A percentile compares a stretch with the other conserved stretches of the same genome.
phyloP scores from a whole-genome alignment of 2,329 filamentous ascomycete species.

The Dactylellina drechsleri region DNA sequence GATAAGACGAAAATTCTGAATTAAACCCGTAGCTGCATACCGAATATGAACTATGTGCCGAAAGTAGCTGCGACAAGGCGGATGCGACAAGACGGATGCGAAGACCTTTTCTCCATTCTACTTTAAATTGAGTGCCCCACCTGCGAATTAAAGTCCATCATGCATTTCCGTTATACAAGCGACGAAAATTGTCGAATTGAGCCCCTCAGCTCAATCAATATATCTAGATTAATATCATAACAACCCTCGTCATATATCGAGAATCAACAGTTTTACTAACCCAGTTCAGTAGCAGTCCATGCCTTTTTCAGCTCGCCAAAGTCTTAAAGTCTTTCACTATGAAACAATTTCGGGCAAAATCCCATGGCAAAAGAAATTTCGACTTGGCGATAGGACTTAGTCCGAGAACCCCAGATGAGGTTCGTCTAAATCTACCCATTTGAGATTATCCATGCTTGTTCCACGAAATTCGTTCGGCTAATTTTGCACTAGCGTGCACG shows the following conservation, averaged over 20 bases:
- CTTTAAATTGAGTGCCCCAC: no score
- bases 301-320: no score
- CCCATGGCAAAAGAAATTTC: conserved; percentile 4
- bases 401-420: conserved; percentile 1
- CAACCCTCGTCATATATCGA: no score
- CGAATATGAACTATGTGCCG: no score
- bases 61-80: no score
- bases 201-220: background rate
- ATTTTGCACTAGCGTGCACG: conserved; percentile 27
- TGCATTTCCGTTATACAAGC: background rate
- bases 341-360: conserved; percentile 15
- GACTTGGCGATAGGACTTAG: conserved; percentile 23
- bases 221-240: no score
- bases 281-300: no score
- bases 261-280: no score
- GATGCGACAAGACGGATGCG: no score
- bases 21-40: no score
- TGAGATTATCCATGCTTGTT: conserved; percentile 38
- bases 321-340: background rate
- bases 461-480: conserved; percentile 37
- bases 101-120: no score
- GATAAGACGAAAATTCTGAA: no score
- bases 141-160: background rate
- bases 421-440: conserved; percentile 48
- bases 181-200: conserved; percentile 1